Base-by-base conservation (phyloP, 2,329 filamentous ascomycete species). In the Orbilia blumenaviensis region DNA sequence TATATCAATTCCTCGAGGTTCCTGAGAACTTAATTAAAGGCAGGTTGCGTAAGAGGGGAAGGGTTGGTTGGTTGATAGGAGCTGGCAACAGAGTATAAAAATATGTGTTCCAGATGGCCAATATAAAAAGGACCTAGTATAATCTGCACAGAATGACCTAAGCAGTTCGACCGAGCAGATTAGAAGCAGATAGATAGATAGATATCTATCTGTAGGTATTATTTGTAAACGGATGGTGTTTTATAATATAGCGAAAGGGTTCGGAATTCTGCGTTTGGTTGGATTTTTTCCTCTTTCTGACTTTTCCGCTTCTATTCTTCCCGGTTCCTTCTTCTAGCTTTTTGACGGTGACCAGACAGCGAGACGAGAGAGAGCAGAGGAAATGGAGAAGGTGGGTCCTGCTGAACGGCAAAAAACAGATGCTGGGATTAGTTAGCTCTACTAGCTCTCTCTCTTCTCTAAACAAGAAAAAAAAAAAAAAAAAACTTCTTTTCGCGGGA, bases 351-450 rank as follows among this genome's bases (percentile, higher is more conserved):
- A 74, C 50, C 56, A n/a, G n/a, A n/a, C n/a, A n/a, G n/a, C n/a
- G n/a, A n/a, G n/a, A n/a, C 36, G 48, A 54, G n/a, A 56, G 41
- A 42, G 18, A 42, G 66, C n/a, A n/a, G 42, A 66, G 66, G 23
- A 36, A 52, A 76, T 69, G 71, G 71, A 75, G 71, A 75, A 66
- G 69, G 72, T 76, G 72, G 72, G 72, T 76, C 72, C 64, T 76
- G 72, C 50, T 61, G 63, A 76, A 76, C 58, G 64, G 64, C 71
- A 76, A 69, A 76, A 68, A 76, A 67, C 34, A 75, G 48, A 42
- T 66, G 50, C 64, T 69, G 58, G 72, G 64, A 64, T 76, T 38
- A 38, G 52, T 56, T 66, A 69, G 63, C 63, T 66, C 42, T 62
- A 23, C 60, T 72, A 58, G 46, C 67, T 72, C 60, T n/a, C 56